Evolutionary conservation across 192 early-diverging fungal genomes (phyloP), one percentile per base, ranked within the genome.

Genomic region (Pilaira anomala): DNA sequence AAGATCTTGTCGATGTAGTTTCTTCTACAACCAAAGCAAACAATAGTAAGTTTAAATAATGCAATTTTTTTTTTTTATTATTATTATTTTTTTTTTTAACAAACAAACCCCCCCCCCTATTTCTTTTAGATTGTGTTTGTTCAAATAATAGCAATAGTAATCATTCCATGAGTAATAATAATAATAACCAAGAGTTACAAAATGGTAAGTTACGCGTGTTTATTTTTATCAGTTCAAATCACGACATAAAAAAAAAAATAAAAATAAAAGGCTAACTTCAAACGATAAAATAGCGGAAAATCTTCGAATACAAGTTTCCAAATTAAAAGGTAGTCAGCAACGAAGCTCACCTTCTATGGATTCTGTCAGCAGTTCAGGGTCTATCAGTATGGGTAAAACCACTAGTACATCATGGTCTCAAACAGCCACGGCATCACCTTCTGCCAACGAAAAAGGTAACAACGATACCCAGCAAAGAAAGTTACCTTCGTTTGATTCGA

Each of bases 1-100:
- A 65, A 46, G 63, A 65, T 42, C 30, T 65, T 12, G 40, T 54
- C 7, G 41, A 55, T 46, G 44, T 65, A 9, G 39, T 65, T 9
- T 29, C 63, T 28, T 26, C 46, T 3, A 61, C 24, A 33, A 22
- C 50, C 5, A 36, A 41, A 44, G 19, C 36, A 25, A 59, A 45
- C 39, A 29, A 24, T 33, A 48, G 46, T 48, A 48, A 61, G 25
- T 48, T 45, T 22, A 45, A 58, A 46, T 18, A 46, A 46, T n/a
- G 18, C 18, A 13, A 16, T 12, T 45, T 45, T 45, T 16, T 45
- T n/a, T 45, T 45, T n/a, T n/a, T 16, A 7, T 19, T 46, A 4
- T 14, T 46, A 46, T 13, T 46, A 8, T 13, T 14, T 19, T 1
- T 46, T 46, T 19, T 46, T 46, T 46, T 46, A 1, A n/a, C 9